Conservation (phyloP, 1,284 basidiomycete species). For the Austropuccinia psidii region DNA sequence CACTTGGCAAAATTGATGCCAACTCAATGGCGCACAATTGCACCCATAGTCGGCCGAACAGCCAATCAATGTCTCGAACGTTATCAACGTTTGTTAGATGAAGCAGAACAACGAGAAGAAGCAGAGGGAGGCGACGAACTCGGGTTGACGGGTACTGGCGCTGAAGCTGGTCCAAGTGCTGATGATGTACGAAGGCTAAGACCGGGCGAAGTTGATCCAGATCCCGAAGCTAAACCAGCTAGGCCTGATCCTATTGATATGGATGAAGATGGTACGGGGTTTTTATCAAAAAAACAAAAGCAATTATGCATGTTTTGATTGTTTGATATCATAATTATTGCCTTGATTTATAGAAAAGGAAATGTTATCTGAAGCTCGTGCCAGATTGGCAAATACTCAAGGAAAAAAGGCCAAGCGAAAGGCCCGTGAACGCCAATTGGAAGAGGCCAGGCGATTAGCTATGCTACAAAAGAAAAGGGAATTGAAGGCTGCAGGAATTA, state of each 20-base stretch:
- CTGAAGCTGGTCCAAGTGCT: constrained; percentile 72
- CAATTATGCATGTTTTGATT: background rate
- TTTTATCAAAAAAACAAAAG: background rate
- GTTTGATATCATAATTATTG: background rate
- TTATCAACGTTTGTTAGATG: constrained; percentile 94
- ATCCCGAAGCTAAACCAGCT: constrained; percentile 96
- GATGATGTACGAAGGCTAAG: constrained; percentile 82
- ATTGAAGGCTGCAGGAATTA: constrained; percentile 93
- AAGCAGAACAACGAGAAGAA: constrained; percentile 64
- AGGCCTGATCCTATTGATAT: constrained; percentile 99
- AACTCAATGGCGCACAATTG: constrained; percentile 99
- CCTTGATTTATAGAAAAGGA: constrained; percentile 72
- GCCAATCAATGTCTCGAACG: constrained; percentile 97
- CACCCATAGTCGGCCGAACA: constrained; percentile 96
- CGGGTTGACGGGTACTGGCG: constrained; percentile 64
- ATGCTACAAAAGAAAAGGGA: constrained; percentile 97
- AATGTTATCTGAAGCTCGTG: constrained; percentile 97
- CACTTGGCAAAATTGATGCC: constrained; percentile 99
- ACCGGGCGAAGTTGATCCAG: constrained; percentile 96
- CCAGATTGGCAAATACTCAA: constrained; percentile 95
- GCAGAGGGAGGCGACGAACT: constrained; percentile 81
- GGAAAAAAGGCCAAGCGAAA: constrained; percentile 99
- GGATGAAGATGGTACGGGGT: constrained; percentile 81
- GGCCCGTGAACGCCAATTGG: constrained; percentile 88
- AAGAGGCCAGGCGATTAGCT: constrained; percentile 87